Percentiles rank a stretch among this genome's conserved stretches.
Evolutionary conservation across 805 yeast genomes (phyloP).

Genomic region (Pichia membranifaciens): DNA sequence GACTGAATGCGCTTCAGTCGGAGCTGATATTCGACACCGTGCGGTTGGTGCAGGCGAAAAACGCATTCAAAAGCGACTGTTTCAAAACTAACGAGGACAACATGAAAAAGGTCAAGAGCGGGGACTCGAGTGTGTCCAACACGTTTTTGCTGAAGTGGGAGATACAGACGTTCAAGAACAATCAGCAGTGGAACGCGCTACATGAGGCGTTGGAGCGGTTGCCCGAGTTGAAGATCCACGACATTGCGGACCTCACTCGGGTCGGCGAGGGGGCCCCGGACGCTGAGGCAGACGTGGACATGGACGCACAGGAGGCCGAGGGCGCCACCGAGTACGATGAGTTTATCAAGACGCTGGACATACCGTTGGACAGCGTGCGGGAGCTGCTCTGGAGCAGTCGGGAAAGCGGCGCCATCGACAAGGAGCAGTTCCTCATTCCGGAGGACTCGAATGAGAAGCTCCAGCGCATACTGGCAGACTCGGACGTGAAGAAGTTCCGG

Average conservation of each 20-base stretch:
- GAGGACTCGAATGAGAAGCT: constrained; percentile 19
- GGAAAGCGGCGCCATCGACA: constrained; percentile 7
- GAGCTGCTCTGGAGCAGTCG: constrained; percentile 9
- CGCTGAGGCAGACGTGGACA: constrained; percentile 11
- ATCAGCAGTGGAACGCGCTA: constrained; percentile 14
- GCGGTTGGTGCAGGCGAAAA: constrained; percentile 17
- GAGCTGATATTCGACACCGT: constrained; percentile 20
- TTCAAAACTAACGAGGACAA: constrained; percentile 14
- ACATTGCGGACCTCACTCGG: constrained; percentile 7
- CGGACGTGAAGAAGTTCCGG: constrained; percentile 24
- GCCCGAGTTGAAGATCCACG: constrained; percentile 18
- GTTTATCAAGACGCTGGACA: constrained; percentile 1
- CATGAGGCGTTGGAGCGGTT: constrained; percentile 15
- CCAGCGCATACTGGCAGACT: constrained; percentile 17
- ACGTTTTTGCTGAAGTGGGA: constrained; percentile 10
- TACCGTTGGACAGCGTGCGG: background rate
- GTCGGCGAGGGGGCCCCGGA: constrained; percentile 6
- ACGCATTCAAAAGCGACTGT: constrained; percentile 17
- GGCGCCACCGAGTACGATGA: background rate
- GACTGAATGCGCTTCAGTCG: constrained; percentile 16
- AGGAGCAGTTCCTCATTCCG: constrained; percentile 12
- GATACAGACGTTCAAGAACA: constrained; percentile 19
- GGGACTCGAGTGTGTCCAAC: constrained; percentile 6
- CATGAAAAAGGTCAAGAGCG: constrained; percentile 13
- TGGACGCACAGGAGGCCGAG: no score